phyloP scores from a whole-genome alignment of 179 eudicot genomes.

The Silene noctiflora region DNA sequence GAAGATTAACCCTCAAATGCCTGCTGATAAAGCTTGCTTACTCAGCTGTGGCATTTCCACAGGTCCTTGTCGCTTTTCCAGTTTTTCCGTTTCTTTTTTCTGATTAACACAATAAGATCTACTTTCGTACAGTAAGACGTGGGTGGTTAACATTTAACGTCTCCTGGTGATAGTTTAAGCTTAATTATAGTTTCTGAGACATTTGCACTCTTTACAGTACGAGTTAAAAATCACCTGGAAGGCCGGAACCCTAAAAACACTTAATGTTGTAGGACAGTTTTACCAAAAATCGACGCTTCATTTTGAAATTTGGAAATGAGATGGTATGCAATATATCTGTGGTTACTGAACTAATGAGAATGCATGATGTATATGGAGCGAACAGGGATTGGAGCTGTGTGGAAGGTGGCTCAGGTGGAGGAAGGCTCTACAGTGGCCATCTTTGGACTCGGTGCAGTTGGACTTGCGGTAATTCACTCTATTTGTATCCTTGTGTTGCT shows the following conservation, averaged over 20 bases:
- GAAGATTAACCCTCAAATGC: conserved; percentile 48
- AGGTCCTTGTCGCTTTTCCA: conserved; percentile 27
- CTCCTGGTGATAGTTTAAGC: too few relatives aligned
- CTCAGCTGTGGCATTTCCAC: conserved; percentile 73
- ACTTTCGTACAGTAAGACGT: too few relatives aligned
- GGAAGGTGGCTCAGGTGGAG: conserved; percentile 54
- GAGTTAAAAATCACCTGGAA: too few relatives aligned
- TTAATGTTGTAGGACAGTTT: too few relatives aligned
- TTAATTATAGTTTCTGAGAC: too few relatives aligned
- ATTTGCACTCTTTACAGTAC: too few relatives aligned
- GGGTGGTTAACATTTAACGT: too few relatives aligned
- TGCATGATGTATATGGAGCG: neutral
- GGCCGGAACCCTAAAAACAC: too few relatives aligned
- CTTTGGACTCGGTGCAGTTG: conserved; percentile 80
- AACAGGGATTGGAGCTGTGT: conserved; percentile 44
- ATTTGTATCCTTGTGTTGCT: neutral
- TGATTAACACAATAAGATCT: neutral
- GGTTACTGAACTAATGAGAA: neutral
- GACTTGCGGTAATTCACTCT: conserved; percentile 56
- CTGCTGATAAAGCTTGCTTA: conserved; percentile 59
- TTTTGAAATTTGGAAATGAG: too few relatives aligned
- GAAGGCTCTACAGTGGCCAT: conserved; percentile 70
- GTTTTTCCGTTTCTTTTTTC: neutral
- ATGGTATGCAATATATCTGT: too few relatives aligned
- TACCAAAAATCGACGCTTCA: too few relatives aligned